Base-by-base conservation (phyloP, 345 rosid species). In the Microthlaspi erraticum region DNA sequence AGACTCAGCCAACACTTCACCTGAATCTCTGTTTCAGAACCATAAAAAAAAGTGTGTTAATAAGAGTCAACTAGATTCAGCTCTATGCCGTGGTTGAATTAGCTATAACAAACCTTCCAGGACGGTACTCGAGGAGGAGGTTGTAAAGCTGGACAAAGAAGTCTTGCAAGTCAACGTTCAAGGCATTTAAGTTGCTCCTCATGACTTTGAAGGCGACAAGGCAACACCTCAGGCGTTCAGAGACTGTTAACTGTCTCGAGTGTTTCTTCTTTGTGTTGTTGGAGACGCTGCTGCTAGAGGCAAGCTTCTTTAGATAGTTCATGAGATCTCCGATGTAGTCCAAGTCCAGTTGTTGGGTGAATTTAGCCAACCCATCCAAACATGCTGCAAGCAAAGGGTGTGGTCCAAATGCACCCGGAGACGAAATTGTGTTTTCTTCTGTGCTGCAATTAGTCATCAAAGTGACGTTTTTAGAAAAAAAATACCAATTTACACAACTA, bases 101-200 rank as follows among this genome's bases (percentile, higher is more conserved):
- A 14, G 52, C 20, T 44, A 11, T 45, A 45, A 77, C 89, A 66
- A 77, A 94, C 99, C 97, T 91, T 81, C 96, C 97, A 77, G 99
- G 96, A 63, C 93, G 87, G 74, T 88, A 95, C 74, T 94, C 96
- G 8, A 91, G 86, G 45, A 91, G 72, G 60, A 89, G 87, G 78
- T 88, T 95, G 87, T 89, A 95, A 32, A 95, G 87, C 81, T 89
- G 97, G 70, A 90, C 79, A 74, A 88, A 92, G 75, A 92, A 89
- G 34, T 86, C 97, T 74, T 95, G 98, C 73, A 95, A 79, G 81
- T 95, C 99, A 36, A 92, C 97, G 76, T 92, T 93, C 79, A 89
- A 77, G 70, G 97, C 99, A 77, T 92, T 92, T 23, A 94, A 92
- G 79, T 94, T 94, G 80, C 74, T 89, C 84, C 85, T 91, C 96